Conservation (phyloP, 306 rosid genomes). For the Prunus salicina region DNA sequence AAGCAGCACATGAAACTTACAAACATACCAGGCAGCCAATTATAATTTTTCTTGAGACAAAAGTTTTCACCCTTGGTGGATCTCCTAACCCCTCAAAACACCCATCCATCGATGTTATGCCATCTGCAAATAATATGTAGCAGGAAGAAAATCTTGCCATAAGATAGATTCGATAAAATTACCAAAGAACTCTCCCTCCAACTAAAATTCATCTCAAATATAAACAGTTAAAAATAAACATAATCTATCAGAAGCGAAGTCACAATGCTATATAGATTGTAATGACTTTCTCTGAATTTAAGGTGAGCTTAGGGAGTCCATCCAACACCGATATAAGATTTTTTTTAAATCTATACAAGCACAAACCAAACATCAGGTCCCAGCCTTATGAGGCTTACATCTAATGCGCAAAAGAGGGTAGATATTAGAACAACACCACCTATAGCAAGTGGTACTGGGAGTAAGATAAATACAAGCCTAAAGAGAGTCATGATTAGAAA, state of each 20-base stretch:
- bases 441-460: background rate
- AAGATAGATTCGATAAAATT: background rate
- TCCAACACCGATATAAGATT: background rate
- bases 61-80: background rate
- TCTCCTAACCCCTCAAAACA: background rate
- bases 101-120: background rate
- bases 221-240: background rate
- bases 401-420: no score
- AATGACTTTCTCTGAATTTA: background rate
- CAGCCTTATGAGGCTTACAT: background rate
- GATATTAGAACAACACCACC: no score
- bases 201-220: background rate
- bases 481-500: background rate
- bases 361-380: no score
- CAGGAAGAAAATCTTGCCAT: conserved; percentile 3
- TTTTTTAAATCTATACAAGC: background rate
- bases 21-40: background rate
- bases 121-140: conserved; percentile 10
- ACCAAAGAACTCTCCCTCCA: background rate
- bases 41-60: background rate
- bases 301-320: background rate
- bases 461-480: background rate
- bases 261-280: background rate
- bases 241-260: background rate
- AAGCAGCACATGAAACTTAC: background rate